These are phyloP conservation scores for Fusarium duplospermum DNA, from an alignment of 2,329 filamentous ascomycete species.

Conservation along the genomic window DNA sequence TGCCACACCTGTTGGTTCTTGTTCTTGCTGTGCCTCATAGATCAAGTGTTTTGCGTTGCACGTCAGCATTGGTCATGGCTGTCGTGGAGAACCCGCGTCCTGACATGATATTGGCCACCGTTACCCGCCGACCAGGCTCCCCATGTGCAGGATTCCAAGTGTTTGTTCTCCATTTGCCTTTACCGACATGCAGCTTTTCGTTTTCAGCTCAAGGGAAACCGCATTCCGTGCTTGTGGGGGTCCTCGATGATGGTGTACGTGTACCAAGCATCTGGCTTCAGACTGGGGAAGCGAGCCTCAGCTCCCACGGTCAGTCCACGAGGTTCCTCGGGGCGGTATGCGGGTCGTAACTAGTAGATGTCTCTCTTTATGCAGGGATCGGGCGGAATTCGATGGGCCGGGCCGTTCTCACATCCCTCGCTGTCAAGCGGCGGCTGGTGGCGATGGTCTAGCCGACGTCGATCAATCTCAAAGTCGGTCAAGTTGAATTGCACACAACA, in stretches of 20 bases:
- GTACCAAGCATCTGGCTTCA: background rate
- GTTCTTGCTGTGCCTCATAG: background rate
- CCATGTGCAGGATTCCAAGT: background rate
- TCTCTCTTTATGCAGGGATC: constrained; percentile 29
- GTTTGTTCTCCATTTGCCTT: background rate
- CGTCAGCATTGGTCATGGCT: constrained; percentile 5
- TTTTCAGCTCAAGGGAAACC: background rate
- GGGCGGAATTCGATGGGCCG: constrained; percentile 37
- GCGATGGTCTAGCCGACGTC: constrained; percentile 27
- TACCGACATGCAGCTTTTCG: background rate
- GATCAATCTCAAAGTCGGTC: constrained; percentile 22
- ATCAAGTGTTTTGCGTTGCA: background rate
- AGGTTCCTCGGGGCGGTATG: constrained; percentile 3
- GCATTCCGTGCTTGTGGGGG: background rate
- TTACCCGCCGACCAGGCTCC: background rate
- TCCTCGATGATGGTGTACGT: background rate
- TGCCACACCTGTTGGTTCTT: constrained; percentile 13
- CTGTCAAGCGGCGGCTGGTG: constrained; percentile 23
- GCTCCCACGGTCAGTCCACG: background rate
- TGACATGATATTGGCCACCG: background rate
- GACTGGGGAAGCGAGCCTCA: background rate
- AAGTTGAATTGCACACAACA: constrained; percentile 14
- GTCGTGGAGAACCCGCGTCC: background rate
- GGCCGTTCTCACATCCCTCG: constrained; percentile 39
- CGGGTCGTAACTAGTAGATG: constrained; percentile 10